Percentiles rank a stretch among this genome's conserved stretches.
phyloP scores from a whole-genome alignment of 108 stramenopile genomes.

The Conticribra guillardii region DNA sequence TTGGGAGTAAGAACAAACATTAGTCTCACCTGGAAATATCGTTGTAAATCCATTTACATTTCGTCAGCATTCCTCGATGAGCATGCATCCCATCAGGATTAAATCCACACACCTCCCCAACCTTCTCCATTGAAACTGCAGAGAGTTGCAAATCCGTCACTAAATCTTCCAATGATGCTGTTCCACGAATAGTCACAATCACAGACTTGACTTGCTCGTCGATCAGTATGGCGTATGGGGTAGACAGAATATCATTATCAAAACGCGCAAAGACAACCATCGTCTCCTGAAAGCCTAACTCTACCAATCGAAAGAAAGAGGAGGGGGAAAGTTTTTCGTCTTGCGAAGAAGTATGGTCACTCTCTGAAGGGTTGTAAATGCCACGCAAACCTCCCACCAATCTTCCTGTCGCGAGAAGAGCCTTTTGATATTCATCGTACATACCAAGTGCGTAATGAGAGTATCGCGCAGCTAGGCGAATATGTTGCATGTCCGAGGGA shows the following conservation, averaged over 20 bases:
- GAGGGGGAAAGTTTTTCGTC: slow-evolving; percentile 1
- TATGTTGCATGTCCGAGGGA: slow-evolving; percentile 10
- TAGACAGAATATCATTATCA: slow-evolving; percentile 4
- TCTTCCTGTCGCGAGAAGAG: slow-evolving; percentile 7
- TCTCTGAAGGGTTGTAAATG: not conserved
- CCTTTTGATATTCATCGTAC: slow-evolving; percentile 17
- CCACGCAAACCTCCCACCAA: not conserved
- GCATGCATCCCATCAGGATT: slow-evolving; percentile 4
- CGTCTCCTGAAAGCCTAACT: slow-evolving; percentile 16
- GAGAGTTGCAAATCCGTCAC: slow-evolving; percentile 22
- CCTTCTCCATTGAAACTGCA: slow-evolving; percentile 7
- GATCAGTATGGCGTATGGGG: slow-evolving; percentile 25
- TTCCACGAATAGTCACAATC: slow-evolving; percentile 28
- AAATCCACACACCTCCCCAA: slow-evolving; percentile 24
- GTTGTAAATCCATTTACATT: slow-evolving; percentile 40
- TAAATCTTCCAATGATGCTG: slow-evolving; percentile 22
- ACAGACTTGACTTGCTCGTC: slow-evolving; percentile 32
- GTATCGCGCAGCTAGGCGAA: slow-evolving; percentile 27
- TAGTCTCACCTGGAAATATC: slow-evolving; percentile 12
- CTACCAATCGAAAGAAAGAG: slow-evolving; percentile 16
- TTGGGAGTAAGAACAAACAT: not conserved
- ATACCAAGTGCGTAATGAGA: slow-evolving; percentile 20
- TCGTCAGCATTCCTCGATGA: slow-evolving; percentile 29
- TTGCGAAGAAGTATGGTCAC: not conserved
- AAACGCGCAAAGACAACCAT: slow-evolving; percentile 17